phyloP scores from a whole-genome alignment of 2,329 filamentous ascomycete species.

The Sclerotinia subarctica region DNA sequence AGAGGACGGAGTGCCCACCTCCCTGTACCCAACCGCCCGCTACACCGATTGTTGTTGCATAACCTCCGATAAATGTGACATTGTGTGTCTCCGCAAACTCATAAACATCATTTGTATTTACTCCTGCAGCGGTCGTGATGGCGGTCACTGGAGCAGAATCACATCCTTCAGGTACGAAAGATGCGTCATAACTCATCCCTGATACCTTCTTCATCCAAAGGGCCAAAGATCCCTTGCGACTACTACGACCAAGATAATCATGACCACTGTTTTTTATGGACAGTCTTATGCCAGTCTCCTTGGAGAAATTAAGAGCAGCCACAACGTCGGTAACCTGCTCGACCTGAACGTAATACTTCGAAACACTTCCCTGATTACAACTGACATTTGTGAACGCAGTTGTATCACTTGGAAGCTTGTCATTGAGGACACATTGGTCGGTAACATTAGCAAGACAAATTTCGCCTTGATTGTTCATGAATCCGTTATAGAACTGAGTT shows the following conservation, averaged over 20 bases:
- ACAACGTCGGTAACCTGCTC: conserved; percentile 44
- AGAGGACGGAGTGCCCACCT: conserved; percentile 54
- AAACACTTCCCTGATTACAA: conserved; percentile 27
- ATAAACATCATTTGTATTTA: conserved; percentile 31
- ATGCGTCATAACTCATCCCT: conserved; percentile 8
- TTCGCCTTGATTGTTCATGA: conserved; percentile 36
- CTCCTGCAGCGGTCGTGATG: conserved; percentile 32
- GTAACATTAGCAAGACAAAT: conserved; percentile 33
- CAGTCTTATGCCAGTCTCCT: conserved; percentile 42
- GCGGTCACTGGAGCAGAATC: conserved; percentile 24
- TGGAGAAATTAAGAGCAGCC: conserved; percentile 43
- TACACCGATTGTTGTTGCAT: conserved; percentile 47
- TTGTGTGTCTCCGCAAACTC: conserved; percentile 33
- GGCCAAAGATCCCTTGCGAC: conserved; percentile 24
- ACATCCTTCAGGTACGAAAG: conserved; percentile 26
- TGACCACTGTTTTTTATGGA: conserved; percentile 36
- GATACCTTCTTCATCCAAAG: conserved; percentile 27
- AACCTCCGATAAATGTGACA: conserved; percentile 32
- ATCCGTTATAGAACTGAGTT: conserved; percentile 29
- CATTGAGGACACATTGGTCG: conserved; percentile 37
- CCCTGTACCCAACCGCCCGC: conserved; percentile 48
- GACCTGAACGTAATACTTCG: conserved; percentile 26
- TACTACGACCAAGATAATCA: conserved; percentile 33
- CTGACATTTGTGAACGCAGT: conserved; percentile 25
- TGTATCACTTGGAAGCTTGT: conserved; percentile 27